Percentiles rank a stretch among this genome's conserved stretches.
Conservation (phyloP, 2,329 filamentous ascomycete species). For the Sclerotinia glacialis region DNA sequence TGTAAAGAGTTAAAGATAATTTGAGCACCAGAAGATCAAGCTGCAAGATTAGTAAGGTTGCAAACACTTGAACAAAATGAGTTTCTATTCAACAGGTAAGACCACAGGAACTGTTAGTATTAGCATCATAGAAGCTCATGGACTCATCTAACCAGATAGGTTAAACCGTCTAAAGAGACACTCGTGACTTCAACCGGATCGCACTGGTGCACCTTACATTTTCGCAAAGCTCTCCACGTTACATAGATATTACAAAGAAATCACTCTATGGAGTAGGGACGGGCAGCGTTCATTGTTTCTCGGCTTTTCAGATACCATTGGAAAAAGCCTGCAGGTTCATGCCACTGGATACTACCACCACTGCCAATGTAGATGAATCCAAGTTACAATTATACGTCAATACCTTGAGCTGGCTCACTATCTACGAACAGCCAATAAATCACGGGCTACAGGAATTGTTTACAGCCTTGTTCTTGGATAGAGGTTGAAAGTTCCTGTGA, state of each 20-base stretch:
- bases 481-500: conserved; percentile 1
- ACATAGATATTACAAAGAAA: neutral
- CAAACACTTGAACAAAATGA: neutral
- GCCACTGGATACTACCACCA: neutral
- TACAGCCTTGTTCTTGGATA: conserved; percentile 7
- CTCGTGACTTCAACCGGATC: neutral
- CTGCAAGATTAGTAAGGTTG: neutral
- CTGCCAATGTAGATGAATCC: neutral
- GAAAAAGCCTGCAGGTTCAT: neutral
- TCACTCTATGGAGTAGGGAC: neutral
- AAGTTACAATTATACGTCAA: neutral
- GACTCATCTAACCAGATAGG: neutral
- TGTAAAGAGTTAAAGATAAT: neutral
- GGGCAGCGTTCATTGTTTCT: neutral
- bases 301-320: neutral
- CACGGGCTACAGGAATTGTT: neutral
- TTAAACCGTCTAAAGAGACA: neutral
- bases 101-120: neutral
- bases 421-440: neutral
- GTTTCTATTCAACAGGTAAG: neutral
- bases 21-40: neutral
- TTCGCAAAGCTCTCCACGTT: neutral
- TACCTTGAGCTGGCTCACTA: neutral
- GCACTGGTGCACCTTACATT: neutral
- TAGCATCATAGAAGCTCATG: neutral